Conservation (phyloP, 1,284 basidiomycete species). For the Ustilago xerochloae region DNA sequence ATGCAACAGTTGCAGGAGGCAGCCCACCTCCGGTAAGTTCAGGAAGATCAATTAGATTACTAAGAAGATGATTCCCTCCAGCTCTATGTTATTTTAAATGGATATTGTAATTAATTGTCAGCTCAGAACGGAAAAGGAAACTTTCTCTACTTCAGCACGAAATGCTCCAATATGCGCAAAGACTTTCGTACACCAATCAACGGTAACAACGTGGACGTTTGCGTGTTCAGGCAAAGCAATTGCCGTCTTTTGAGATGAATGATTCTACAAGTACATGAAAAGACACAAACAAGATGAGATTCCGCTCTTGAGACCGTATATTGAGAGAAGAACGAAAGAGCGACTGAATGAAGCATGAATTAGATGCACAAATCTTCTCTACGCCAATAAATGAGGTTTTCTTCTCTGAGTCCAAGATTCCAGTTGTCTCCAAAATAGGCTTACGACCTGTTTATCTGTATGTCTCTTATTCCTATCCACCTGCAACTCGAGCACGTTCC, state of each 20-base stretch:
- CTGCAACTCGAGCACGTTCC: conserved; percentile 95
- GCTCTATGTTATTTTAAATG: too few species aligned
- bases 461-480: conserved; percentile 74
- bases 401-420: conserved; percentile 79
- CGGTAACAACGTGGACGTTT: too few species aligned
- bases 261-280: conserved; percentile 32
- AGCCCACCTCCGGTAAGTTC: conserved; percentile 19
- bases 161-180: too few species aligned
- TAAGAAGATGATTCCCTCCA: conserved; percentile 12
- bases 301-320: neutral
- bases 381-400: conserved; percentile 52
- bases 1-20: neutral
- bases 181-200: too few species aligned
- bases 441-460: conserved; percentile 93
- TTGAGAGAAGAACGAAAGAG: neutral
- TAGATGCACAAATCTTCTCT: too few species aligned
- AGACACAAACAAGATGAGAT: neutral
- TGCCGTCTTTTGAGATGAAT: neutral
- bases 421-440: conserved; percentile 91
- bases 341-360: neutral
- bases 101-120: too few species aligned
- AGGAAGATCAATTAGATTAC: conserved; percentile 17
- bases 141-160: too few species aligned
- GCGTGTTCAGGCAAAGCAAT: neutral
- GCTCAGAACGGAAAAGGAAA: neutral